Base-by-base conservation (phyloP, 371 early-diverging fungal species). In the Mortierella sp. region DNA sequence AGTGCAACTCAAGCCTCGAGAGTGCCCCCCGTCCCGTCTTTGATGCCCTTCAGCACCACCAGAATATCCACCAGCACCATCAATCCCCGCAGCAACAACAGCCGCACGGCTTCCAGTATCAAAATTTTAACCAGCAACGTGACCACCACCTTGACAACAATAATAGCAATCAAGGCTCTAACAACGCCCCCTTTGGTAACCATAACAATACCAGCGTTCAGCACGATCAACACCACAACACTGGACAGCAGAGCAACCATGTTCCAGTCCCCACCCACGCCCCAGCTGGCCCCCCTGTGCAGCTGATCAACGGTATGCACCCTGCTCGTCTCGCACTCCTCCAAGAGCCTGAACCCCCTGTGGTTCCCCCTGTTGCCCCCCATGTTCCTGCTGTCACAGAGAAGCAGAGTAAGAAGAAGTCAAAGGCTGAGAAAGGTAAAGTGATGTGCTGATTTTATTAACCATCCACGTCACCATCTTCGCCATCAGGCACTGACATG, bases 41-140 rank as follows among this genome's bases (percentile, higher is more conserved):
- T 61, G 61, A 61, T 31, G 61, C 34, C 34, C 61, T 6, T 16
- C 34, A 28, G 21, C 61, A 61, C 19, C 61, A 61, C 34, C 61
- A 61, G 34, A 61, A 61, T 26, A 61, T 34, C 34, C 61, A 61
- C 61, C 34, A 31, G 34, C 50, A 50, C 11, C 50, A 50, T 1
- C 61, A 61, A 8, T 5, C 28, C 5, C 59, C 31, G 59, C 59
- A 59, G 31, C 31, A 13, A 3, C 59, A 14, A 8, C 57, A 57
- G 57, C n/a, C n/a, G n/a, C 59, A 59, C 59, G 31, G 59, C 59
- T 6, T 59, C 31, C 31, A 59, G 24, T 37, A 64, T 16, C 64
- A 64, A 64, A 40, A 31, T 59, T 59, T 59, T 59, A 59, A 59
- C 31, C 37, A 64, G 37, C 64, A 31, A 24, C 64, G 34, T 59